Evolutionary conservation across 768 basidiomycete genomes (phyloP).

Genomic region (Hypsizygus marmoreus): DNA sequence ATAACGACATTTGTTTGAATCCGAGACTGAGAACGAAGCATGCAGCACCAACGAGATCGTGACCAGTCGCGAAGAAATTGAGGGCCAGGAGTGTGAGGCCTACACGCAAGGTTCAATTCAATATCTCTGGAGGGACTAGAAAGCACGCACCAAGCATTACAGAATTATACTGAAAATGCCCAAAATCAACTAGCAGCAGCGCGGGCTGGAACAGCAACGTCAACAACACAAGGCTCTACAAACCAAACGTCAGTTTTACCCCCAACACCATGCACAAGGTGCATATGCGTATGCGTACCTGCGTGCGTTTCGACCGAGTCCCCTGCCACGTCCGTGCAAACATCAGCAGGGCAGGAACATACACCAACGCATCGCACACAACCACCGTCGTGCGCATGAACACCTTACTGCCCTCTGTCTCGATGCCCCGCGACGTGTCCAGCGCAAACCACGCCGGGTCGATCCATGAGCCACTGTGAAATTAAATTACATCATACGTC

Average conservation of each 20-base stretch:
- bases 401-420: slow-evolving; percentile 62
- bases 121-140: background rate
- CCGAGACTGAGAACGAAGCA: slow-evolving; percentile 83
- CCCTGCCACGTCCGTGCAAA: slow-evolving; percentile 70
- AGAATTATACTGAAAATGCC: slow-evolving; percentile 96
- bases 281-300: slow-evolving; percentile 57
- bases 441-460: slow-evolving; percentile 70
- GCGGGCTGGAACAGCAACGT: slow-evolving; percentile 83
- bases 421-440: slow-evolving; percentile 70
- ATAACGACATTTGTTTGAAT: slow-evolving; percentile 96
- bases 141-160: slow-evolving; percentile 78
- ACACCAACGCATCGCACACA: slow-evolving; percentile 66
- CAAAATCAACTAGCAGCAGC: slow-evolving; percentile 82
- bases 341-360: slow-evolving; percentile 69
- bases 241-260: slow-evolving; percentile 12
- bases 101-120: slow-evolving; percentile 25
- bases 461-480: slow-evolving; percentile 36
- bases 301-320: slow-evolving; percentile 72
- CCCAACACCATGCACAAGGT: background rate
- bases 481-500: background rate
- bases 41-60: slow-evolving; percentile 75
- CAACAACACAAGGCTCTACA: slow-evolving; percentile 67
- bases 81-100: slow-evolving; percentile 72
- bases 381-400: slow-evolving; percentile 85
- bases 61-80: slow-evolving; percentile 65